Evolutionary conservation across 768 basidiomycete genomes (phyloP).

Genomic region (Ramaria sp.): DNA sequence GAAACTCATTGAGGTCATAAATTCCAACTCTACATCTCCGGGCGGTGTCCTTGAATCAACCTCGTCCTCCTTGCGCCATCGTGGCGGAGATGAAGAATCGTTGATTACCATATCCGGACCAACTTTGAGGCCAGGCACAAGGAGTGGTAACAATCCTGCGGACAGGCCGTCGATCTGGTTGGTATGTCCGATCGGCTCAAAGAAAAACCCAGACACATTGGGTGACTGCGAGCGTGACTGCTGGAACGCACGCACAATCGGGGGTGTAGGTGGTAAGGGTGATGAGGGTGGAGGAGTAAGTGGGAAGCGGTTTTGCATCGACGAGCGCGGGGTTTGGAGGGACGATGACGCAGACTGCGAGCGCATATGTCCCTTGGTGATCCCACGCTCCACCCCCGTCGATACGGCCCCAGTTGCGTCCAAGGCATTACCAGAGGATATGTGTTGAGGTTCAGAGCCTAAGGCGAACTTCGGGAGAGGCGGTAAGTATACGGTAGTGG

Average conservation of each 20-base stretch:
- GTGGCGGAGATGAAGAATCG: slow-evolving; percentile 25
- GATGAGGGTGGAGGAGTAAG: slow-evolving; percentile 48
- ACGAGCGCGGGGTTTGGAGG: slow-evolving; percentile 27
- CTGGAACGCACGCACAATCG: slow-evolving; percentile 42
- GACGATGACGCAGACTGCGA: slow-evolving; percentile 40
- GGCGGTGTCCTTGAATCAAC: slow-evolving; percentile 19
- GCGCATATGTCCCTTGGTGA: slow-evolving; percentile 37
- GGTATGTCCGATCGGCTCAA: slow-evolving; percentile 37
- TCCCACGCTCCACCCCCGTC: slow-evolving; percentile 12
- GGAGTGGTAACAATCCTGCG: slow-evolving; percentile 54
- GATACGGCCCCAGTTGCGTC: slow-evolving; percentile 4
- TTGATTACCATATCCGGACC: slow-evolving; percentile 46
- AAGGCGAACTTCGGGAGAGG: slow-evolving; percentile 32
- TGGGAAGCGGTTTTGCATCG: slow-evolving; percentile 22
- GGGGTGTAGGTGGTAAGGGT: slow-evolving; percentile 69
- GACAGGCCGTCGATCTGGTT: slow-evolving; percentile 65
- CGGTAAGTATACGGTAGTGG: slow-evolving; percentile 50
- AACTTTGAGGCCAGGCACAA: slow-evolving; percentile 54
- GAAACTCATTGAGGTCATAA: slow-evolving; percentile 22
- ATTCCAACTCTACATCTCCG: slow-evolving; percentile 19
- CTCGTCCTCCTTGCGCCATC: slow-evolving; percentile 15
- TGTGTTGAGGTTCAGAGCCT: slow-evolving; percentile 10
- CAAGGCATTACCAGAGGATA: slow-evolving; percentile 8
- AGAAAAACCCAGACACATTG: slow-evolving; percentile 52
- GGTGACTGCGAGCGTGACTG: slow-evolving; percentile 41